Evolutionary conservation across 306 rosid genomes (phyloP).

Genomic region (Datisca glomerata): DNA sequence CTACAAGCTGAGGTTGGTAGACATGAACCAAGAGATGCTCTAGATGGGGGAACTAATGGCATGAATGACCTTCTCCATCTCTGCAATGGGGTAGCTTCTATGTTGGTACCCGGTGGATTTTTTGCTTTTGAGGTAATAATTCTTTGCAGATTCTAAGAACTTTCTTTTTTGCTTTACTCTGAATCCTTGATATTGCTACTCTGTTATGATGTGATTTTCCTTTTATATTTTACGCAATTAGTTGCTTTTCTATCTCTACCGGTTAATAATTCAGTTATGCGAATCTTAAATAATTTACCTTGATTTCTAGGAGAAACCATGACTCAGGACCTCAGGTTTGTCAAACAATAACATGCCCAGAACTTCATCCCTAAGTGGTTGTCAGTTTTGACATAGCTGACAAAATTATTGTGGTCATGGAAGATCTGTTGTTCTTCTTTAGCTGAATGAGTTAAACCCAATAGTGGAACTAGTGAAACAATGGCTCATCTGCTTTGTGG

Average conservation of each 20-base stretch:
- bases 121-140: conserved; percentile 69
- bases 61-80: conserved; percentile 63
- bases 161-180: no score
- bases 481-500: not conserved
- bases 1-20: conserved; percentile 87
- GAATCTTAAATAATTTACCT: not conserved
- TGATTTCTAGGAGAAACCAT: not conserved
- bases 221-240: not conserved
- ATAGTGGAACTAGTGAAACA: no score
- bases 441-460: no score
- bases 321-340: no score
- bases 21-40: conserved; percentile 63
- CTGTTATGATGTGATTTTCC: not conserved
- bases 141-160: conserved; percentile 1
- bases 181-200: no score
- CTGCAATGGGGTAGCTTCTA: conserved; percentile 55
- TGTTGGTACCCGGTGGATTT: conserved; percentile 81
- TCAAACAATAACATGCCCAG: no score
- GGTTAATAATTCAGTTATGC: not conserved
- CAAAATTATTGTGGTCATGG: no score
- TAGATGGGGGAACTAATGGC: conserved; percentile 74
- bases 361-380: no score
- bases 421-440: no score
- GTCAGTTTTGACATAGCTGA: not conserved
- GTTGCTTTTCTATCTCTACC: not conserved